These are phyloP conservation scores for Saitoella complicata DNA, from an alignment of 805 yeast genomes.

Conservation along the genomic window DNA sequence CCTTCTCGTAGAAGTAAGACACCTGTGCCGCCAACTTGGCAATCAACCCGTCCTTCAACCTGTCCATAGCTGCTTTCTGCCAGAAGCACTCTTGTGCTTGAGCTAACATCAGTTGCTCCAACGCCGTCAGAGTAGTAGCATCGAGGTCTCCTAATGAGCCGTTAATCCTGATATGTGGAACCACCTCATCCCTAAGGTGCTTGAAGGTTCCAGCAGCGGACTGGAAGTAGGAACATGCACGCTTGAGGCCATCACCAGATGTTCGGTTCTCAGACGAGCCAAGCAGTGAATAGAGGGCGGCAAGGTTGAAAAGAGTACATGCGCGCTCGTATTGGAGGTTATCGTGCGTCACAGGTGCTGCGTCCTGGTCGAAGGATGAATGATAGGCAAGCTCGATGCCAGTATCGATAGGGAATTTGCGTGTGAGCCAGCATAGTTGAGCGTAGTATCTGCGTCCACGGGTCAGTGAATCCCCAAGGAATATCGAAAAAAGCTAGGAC, in stretches of 20 bases:
- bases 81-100: conserved; percentile 82
- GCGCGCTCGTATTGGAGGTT: conserved; percentile 45
- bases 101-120: conserved; percentile 45
- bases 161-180: conserved; percentile 13
- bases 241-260: conserved; percentile 39
- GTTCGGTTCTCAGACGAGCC: conserved; percentile 33
- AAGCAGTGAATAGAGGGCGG: conserved; percentile 40
- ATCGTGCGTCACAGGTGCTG: conserved; percentile 20
- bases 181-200: conserved; percentile 18
- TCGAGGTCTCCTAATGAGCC: conserved; percentile 33
- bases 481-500: not conserved
- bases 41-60: conserved; percentile 41
- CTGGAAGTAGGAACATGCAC: conserved; percentile 50
- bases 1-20: conserved; percentile 35
- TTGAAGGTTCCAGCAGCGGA: conserved; percentile 53
- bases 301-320: conserved; percentile 55
- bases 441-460: conserved; percentile 31
- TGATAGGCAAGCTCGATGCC: conserved; percentile 3
- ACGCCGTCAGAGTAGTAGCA: conserved; percentile 31
- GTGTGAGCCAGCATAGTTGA: conserved; percentile 28
- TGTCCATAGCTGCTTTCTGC: conserved; percentile 44
- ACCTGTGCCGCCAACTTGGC: conserved; percentile 52
- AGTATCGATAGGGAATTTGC: conserved; percentile 49
- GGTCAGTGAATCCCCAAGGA: conserved; percentile 4
- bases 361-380: not conserved